Evolutionary conservation across 495 filamentous ascomycete genomes (phyloP), one percentile per base, ranked within the genome.

Genomic region (Aspergillus cavernicola): DNA sequence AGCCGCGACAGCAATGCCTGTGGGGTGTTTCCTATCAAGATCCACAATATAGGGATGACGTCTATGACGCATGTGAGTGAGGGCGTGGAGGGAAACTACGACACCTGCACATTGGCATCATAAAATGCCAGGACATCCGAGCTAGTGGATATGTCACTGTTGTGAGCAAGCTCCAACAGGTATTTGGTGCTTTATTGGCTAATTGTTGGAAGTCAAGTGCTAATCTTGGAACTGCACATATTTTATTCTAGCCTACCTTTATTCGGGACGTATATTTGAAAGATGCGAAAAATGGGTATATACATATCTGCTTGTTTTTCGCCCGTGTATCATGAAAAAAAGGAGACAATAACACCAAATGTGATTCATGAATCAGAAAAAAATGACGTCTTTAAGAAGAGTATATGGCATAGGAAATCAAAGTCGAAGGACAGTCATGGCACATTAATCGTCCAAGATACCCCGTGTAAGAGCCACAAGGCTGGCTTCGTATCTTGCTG

Each of bases 401-500:
- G 19, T 44, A 24, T 38, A 28, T 41, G 28, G 16, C 29, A 40
- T 33, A 22, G 37, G 4, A 46, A 9, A 56, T 29, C n/a, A 19
- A 18, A 48, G 24, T 22, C 29, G 29, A 41, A 37, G 19, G 15
- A 36, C 12, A 18, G 9, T 54, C 52, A 33, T 57, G 33, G 38
- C 38, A 35, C 49, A 26, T 72, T 54, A 74, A 51, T 70, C 67
- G 62, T 77, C 76, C 55, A 82, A 65, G 41, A 83, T 72, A 2
- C 81, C 80, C 52, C 68, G 75, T 33, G 66, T 66, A 57, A 84
- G 66, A n/a, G 77, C 76, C 52, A 71, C 74, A 52, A 85, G 62
- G 56, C 73, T 78, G 24, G 69, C 78, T 70, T 91, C 87, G 67
- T 91, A 91, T 52, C 82, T 70, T 26, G 78, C 85, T n/a, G 87